Evolutionary conservation across 768 basidiomycete species (phyloP).

Genomic region (Tricholoma sp.): DNA sequence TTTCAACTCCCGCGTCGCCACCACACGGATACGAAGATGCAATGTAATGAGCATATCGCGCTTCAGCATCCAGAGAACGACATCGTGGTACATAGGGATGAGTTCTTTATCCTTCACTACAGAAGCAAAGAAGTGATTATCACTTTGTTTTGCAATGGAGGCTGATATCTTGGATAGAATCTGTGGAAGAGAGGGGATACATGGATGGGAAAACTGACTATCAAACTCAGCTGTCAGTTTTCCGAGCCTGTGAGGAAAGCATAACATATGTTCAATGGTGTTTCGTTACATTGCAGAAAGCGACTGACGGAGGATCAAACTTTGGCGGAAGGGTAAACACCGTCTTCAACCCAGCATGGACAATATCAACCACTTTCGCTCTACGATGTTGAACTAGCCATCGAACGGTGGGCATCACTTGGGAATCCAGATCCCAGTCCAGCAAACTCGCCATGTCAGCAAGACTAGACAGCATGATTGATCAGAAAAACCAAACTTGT

Average conservation of each 20-base stretch:
- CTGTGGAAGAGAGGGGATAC: constrained; percentile 65
- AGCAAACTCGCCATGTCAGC: constrained; percentile 76
- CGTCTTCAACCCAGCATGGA: constrained; percentile 76
- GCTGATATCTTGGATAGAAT: constrained; percentile 75
- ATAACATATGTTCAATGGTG: not conserved
- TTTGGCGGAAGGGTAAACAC: constrained; percentile 72
- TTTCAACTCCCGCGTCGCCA: constrained; percentile 77
- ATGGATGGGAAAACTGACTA: constrained; percentile 48
- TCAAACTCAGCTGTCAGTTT: constrained; percentile 57
- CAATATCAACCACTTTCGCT: constrained; percentile 84
- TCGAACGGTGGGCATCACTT: constrained; percentile 86
- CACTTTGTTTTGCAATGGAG: constrained; percentile 54
- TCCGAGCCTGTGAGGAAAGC: constrained; percentile 35
- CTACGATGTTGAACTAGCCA: constrained; percentile 89
- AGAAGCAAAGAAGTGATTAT: constrained; percentile 77
- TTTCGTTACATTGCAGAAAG: constrained; percentile 4
- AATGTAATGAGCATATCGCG: constrained; percentile 80
- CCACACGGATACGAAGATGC: constrained; percentile 80
- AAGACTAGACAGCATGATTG: constrained; percentile 37
- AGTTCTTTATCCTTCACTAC: constrained; percentile 67
- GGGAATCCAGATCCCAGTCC: constrained; percentile 78
- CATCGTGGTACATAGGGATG: constrained; percentile 69
- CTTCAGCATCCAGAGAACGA: constrained; percentile 89
- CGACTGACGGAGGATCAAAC: constrained; percentile 55
- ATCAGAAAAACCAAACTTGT: not conserved